Conservation (phyloP, 177 flowering plant genomes). For the Vitis hybrid region DNA sequence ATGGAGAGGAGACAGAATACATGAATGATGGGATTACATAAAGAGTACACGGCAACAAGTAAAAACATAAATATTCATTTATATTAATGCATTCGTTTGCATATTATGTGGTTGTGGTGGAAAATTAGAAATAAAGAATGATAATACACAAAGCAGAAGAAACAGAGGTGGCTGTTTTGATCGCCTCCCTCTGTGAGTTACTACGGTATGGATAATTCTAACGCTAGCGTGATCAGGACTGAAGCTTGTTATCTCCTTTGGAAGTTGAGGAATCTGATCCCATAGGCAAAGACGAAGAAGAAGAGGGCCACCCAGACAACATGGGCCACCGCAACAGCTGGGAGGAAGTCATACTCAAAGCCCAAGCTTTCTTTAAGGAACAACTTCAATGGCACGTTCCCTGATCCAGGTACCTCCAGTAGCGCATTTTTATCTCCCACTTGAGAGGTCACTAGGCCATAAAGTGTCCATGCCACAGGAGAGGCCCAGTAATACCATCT, state of each 20-base stretch:
- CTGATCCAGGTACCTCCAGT: conserved; percentile 37
- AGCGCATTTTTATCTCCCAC: conserved; percentile 36
- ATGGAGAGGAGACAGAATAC: too few species aligned
- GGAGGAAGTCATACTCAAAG: conserved; percentile 46
- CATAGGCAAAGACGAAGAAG: conserved; percentile 48
- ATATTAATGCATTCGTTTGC: too few species aligned
- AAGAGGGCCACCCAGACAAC: conserved; percentile 43
- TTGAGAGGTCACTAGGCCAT: conserved; percentile 60
- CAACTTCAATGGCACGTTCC: conserved; percentile 21
- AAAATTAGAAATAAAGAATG: not conserved
- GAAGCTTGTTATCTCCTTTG: conserved; percentile 38
- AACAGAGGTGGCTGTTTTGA: not conserved
- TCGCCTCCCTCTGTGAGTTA: not conserved
- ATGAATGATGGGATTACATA: too few species aligned
- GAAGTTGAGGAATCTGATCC: conserved; percentile 60
- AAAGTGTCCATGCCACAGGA: conserved; percentile 70
- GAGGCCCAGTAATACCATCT: conserved; percentile 78
- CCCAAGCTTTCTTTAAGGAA: conserved; percentile 39
- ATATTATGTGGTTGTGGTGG: too few species aligned
- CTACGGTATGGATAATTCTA: not conserved
- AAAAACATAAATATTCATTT: too few species aligned
- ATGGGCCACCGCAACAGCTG: conserved; percentile 42
- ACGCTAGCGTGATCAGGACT: not conserved
- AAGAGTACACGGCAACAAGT: too few species aligned
- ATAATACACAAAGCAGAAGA: not conserved